Evolutionary conservation across 768 basidiomycete genomes (phyloP), one percentile per base, ranked within the genome.

Genomic region (Lactarius vividus): DNA sequence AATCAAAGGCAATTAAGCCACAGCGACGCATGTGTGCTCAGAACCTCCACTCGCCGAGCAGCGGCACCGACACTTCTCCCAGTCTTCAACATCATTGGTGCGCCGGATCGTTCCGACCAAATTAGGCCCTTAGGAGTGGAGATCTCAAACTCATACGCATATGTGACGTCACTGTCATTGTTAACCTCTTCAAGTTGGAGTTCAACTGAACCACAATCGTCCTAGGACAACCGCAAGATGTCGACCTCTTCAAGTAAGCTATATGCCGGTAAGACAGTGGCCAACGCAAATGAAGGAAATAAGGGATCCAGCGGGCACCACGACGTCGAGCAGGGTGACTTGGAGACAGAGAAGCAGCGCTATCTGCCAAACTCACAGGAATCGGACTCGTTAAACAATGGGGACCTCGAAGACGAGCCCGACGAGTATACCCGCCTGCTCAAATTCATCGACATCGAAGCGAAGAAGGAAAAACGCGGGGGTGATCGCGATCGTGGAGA

Each of bases 361-460:
- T 40, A 28, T 39, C 60, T 55, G 33, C 58, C 62, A 33, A 61
- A 52, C 44, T 33, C 44, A 4, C 55, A 58, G 40, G 46, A 57
- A 26, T 31, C 33, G 13, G 53, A 39, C 26, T 15, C 33, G 20
- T n/a, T 26, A 31, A 37, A 37, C 33, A 28, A 62, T 2, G 65
- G 46, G 31, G 40, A 61, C 23, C 61, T 63, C n/a, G 64, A 61
- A 42, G 33, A 58, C 11, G 63, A 70, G 44, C 8, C 39, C 15
- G 69, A 70, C 53, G 69, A 70, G 64, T 70, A 70, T 44, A 46
- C 42, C n/a, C 68, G 64, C 57, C 62, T 70, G 9, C 63, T 70
- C 57, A 69, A 70, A 58, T 70, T 55, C 40, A 63, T 70, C 46
- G 68, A 70, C n/a, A 42, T 70, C 57, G 68, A 70, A 52, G 31